Evolutionary conservation across 1,284 basidiomycete species (phyloP), one percentile per base, ranked within the genome.

Genomic region (Austropuccinia psidii): DNA sequence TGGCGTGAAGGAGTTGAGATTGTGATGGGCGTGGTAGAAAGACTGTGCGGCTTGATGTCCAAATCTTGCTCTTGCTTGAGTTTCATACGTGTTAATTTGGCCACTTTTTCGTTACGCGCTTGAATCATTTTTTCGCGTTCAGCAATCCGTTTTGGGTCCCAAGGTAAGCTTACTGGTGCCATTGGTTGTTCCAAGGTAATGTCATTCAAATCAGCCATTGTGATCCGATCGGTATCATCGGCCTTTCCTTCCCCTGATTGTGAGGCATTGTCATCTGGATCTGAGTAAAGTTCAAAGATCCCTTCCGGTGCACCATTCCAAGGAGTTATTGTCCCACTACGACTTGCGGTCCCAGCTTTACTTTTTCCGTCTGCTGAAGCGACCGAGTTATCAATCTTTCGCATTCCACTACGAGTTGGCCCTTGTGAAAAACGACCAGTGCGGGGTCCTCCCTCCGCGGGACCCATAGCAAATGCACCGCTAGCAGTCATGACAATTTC

Each of bases 401-500:
- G 41, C 68, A 72, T 72, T 29, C 57, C 68, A 39, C 68, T 72
- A 24, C 68, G 55, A 24, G 27, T 72, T 2, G 68, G 68, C 7
- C 68, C 68, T 50, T 50, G 55, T n/a, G 43, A n/a, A 21, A 41
- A 61, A 13, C 68, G 9, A 31, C 57, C 43, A 19, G 24, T n/a
- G 43, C 57, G 27, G 7, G 57, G 24, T 7, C 37, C 41, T 4
- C 45, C 65, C 33, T 61, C 57, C 4, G 68, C 68, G 21, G 68
- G 67, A 19, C 67, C 67, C 52, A 69, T 57, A 1, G 67, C 67
- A 55, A 69, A 69, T 45, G 67, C 54, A 27, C 67, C 67, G 35
- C 67, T 69, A 31, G 67, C 67, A 15, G 55, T 60, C 67, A 69
- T 69, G 27, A 58, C 54, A 15, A 69, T 69, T 21, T 69, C 67